These are phyloP conservation scores for Candida tibetensis DNA, from an alignment of 805 yeast species.

Conservation along the genomic window DNA sequence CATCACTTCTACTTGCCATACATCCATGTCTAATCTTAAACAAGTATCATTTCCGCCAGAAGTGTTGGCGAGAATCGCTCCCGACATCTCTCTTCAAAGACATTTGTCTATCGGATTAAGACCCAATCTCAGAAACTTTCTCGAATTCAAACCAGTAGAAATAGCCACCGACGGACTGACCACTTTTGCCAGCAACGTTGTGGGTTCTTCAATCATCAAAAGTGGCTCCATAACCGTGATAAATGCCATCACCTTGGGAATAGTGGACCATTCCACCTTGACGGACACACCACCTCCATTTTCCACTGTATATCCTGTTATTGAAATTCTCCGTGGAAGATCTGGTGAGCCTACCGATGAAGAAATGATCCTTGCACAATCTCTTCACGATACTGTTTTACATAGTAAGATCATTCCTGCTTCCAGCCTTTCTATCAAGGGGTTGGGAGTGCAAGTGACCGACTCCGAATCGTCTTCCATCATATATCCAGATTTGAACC, in stretches of 20 bases:
- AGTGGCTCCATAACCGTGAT: slow-evolving; percentile 72
- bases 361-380: slow-evolving; percentile 73
- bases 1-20: neutral
- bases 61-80: slow-evolving; percentile 79
- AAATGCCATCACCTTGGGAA: slow-evolving; percentile 67
- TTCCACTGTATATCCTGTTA: slow-evolving; percentile 61
- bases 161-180: slow-evolving; percentile 37
- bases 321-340: slow-evolving; percentile 73
- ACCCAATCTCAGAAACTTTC: slow-evolving; percentile 67
- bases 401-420: slow-evolving; percentile 54
- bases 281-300: slow-evolving; percentile 21
- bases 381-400: slow-evolving; percentile 55
- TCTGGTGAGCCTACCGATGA: slow-evolving; percentile 81
- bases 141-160: slow-evolving; percentile 64
- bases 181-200: slow-evolving; percentile 23
- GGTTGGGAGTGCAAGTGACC: slow-evolving; percentile 15
- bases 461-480: slow-evolving; percentile 13
- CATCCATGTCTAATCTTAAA: neutral
- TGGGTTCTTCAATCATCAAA: slow-evolving; percentile 70
- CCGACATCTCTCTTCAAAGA: slow-evolving; percentile 77
- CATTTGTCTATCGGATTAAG: slow-evolving; percentile 74
- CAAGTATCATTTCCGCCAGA: slow-evolving; percentile 65
- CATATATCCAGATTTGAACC: slow-evolving; percentile 26
- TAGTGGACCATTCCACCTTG: slow-evolving; percentile 51
- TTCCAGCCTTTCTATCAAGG: slow-evolving; percentile 18